Base-by-base conservation (phyloP, 768 basidiomycete genomes). In the Russula vinacea region DNA sequence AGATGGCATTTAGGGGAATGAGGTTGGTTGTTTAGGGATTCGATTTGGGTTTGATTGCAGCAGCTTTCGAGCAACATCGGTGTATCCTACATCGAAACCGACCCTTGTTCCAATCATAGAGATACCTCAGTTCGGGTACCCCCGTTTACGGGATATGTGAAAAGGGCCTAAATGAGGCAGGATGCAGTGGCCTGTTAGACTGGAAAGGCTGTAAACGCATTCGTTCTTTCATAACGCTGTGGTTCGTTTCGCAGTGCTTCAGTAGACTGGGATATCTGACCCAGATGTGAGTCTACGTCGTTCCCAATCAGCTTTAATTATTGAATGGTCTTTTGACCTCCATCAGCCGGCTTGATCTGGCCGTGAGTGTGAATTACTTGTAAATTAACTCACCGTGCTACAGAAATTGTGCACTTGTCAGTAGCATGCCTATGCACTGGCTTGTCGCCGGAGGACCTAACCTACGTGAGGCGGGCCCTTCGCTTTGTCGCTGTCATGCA, bases 41-140 rank as follows among this genome's bases (percentile, higher is more conserved):
- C 45, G 35, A 55, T 55, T 55, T 51, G n/a, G 58, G 58, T 60
- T 55, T 42, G 45, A 53, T 55, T 37, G 37, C 29, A 40, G 44
- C 29, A 55, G 52, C 58, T 7, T 59, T 54, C 33, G 10, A 52
- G 51, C 33, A 42, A 39, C 35, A 47, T 52, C 10, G 62, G 51
- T 47, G 40, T 44, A 53, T 29, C 45, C 24, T 62, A 44, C 40
- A 53, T 32, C 42, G 14, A 29, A 47, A 45, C 14, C 1, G 50
- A 26, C 26, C 42, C 42, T 26, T 45, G 40, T 58, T 17, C 33
- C 35, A 39, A 58, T 53, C 42, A 32, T 64, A 64, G 53, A 62
- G 42, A 47, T 29, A 10, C 19, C 29, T 33, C 16, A 11, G 26
- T 54, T 19, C 33, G 42, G 19, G 42, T 58, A 37, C 42, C 52